These are phyloP conservation scores for Chaetomiaceae sp. DNA, from an alignment of 2,329 filamentous ascomycete species.

Conservation along the genomic window DNA sequence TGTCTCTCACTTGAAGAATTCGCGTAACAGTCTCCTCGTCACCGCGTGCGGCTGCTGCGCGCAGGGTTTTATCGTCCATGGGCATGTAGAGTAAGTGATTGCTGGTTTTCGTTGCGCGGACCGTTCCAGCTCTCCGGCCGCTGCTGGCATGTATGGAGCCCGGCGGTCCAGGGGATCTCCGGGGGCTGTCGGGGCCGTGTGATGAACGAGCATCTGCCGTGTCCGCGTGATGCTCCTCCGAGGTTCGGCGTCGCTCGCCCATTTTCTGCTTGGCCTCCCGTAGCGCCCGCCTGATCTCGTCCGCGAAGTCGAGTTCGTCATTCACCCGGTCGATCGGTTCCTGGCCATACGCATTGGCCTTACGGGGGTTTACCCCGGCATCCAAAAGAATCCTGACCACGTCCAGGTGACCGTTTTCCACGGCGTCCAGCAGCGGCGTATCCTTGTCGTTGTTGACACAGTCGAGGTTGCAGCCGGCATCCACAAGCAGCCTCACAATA, in stretches of 20 bases:
- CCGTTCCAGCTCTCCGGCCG: slow-evolving; percentile 49
- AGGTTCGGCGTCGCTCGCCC: slow-evolving; percentile 50
- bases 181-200: slow-evolving; percentile 54
- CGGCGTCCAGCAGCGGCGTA: slow-evolving; percentile 90
- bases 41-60: slow-evolving; percentile 55
- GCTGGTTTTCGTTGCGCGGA: slow-evolving; percentile 59
- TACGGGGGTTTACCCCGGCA: slow-evolving; percentile 85
- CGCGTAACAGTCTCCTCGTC: slow-evolving; percentile 58
- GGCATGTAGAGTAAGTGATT: slow-evolving; percentile 61
- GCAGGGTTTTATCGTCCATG: slow-evolving; percentile 56
- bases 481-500: slow-evolving; percentile 81
- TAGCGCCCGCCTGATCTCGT: slow-evolving; percentile 68
- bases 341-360: slow-evolving; percentile 86
- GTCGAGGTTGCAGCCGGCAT: slow-evolving; percentile 79
- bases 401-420: slow-evolving; percentile 88
- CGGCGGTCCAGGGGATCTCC: slow-evolving; percentile 46
- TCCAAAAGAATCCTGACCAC: slow-evolving; percentile 81
- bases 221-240: slow-evolving; percentile 51
- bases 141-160: slow-evolving; percentile 34
- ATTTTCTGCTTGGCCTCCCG: slow-evolving; percentile 54
- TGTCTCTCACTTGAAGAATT: slow-evolving; percentile 57
- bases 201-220: slow-evolving; percentile 48
- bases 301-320: slow-evolving; percentile 69
- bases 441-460: slow-evolving; percentile 78
- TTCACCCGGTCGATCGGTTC: slow-evolving; percentile 83